Base-by-base conservation (phyloP, 225 moss, liverwort and hornwort genomes). In the Neckera pumila region DNA sequence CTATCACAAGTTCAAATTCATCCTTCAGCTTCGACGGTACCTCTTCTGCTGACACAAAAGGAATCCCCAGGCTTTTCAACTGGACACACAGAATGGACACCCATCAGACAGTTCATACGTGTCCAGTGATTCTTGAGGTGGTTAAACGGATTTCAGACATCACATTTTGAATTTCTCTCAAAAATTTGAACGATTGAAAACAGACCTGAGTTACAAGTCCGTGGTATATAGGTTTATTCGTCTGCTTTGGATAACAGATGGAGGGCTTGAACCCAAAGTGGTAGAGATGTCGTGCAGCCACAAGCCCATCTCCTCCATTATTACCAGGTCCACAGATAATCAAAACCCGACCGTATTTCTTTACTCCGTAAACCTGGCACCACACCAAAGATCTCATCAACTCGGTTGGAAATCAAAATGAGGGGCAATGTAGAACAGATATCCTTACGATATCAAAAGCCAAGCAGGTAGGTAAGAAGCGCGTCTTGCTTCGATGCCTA, bases 301-400 rank as follows among this genome's bases (percentile, higher is more conserved):
- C 99, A 75, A 97, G 94, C 42, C 99, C 99, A 92, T 97, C 99
- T 82, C 97, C 99, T 85, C 99, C 99, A 80, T 99, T 99, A 72
- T 99, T 99, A 72, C 99, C 99, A 81, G 99, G 99, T 73, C 99
- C 99, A 93, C 96, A 97, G 83, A 99, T 92, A 58, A 97, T 91
- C 70, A 99, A 93, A 81, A 99, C 90, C 82, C 93, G 96, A 86
- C 94, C 82, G 76, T 95, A 81, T 27, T 92, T 87, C 65, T 88
- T 81, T 57, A 92, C 93, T 89, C 89, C 90, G 89, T 97, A 99
- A 22, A 97, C 97, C 98, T 98, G 92, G 76, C 85, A 90, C 88
- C 90, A 90, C 85, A 85, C 54, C 51, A 85, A 31, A 84, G 38
- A 76, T 83, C 80, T 83, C 67, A 85, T 80, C 66, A 88, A 71